phyloP scores from a whole-genome alignment of 805 yeast genomes.

The Candida sonorensis region DNA sequence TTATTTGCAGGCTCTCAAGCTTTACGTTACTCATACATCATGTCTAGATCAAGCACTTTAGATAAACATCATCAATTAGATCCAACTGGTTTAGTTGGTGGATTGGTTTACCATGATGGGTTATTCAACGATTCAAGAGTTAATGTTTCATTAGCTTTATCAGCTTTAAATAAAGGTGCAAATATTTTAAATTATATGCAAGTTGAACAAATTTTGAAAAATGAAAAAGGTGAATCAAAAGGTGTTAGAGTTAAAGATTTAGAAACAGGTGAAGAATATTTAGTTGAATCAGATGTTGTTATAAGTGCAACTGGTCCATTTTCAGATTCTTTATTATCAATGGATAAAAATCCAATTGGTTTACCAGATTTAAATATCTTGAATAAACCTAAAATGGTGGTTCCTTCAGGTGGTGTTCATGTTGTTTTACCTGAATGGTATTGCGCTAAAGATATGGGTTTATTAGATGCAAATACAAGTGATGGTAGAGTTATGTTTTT shows the following conservation, averaged over 20 bases:
- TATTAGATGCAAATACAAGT: conserved; percentile 84
- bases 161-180: conserved; percentile 85
- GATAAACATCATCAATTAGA: conserved; percentile 85
- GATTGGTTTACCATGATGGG: conserved; percentile 93
- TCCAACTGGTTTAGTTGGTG: conserved; percentile 72
- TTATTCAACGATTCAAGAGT: conserved; percentile 88
- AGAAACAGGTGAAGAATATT: conserved; percentile 57
- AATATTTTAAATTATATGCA: conserved; percentile 83
- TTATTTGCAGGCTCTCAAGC: conserved; percentile 87
- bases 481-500: conserved; percentile 97
- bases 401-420: conserved; percentile 93
- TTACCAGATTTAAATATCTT: conserved; percentile 35
- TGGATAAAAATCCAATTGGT: conserved; percentile 71
- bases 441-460: conserved; percentile 81
- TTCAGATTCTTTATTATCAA: conserved; percentile 75
- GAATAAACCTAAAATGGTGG: conserved; percentile 66
- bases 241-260: conserved; percentile 75
- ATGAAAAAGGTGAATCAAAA: conserved; percentile 46
- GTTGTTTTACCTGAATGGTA: conserved; percentile 87
- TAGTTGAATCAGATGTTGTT: conserved; percentile 63
- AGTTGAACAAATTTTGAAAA: conserved; percentile 69
- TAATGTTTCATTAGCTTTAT: conserved; percentile 77
- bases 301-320: conserved; percentile 95
- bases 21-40: conserved; percentile 68
- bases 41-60: conserved; percentile 57